A percentile compares a stretch with the other conserved stretches of the same genome.
These are phyloP conservation scores for Ophiostoma triangulosporum DNA, from an alignment of 2,329 filamentous ascomycete genomes.

Conservation along the genomic window DNA sequence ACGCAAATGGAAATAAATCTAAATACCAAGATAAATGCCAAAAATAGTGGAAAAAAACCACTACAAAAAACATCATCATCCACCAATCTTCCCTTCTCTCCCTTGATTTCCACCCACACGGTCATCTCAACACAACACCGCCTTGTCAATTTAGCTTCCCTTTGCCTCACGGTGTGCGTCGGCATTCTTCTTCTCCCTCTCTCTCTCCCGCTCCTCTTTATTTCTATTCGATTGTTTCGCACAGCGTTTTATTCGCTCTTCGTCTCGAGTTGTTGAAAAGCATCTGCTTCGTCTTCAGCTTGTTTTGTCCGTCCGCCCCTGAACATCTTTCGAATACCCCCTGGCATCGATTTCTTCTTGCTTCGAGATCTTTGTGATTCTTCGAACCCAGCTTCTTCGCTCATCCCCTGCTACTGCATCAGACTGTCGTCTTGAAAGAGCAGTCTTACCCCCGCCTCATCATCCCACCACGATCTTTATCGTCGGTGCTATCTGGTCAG, in stretches of 20 bases:
- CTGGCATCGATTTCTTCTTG: background rate
- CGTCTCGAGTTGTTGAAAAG: constrained; percentile 5
- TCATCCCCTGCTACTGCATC: background rate
- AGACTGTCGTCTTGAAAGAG: constrained; percentile 1
- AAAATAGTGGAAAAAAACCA: constrained; percentile 15
- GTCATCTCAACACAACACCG: constrained; percentile 22
- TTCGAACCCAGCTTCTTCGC: background rate
- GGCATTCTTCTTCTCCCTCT: constrained; percentile 19
- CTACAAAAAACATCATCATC: constrained; percentile 15
- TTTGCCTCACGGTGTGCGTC: constrained; percentile 24
- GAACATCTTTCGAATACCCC: background rate
- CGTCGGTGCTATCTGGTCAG: background rate
- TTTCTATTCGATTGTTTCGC: constrained; percentile 1
- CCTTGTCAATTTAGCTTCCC: constrained; percentile 27
- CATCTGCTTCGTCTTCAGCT: background rate
- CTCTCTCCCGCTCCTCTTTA: constrained; percentile 3
- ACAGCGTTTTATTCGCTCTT: background rate
- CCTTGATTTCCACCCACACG: constrained; percentile 15
- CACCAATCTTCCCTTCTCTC: constrained; percentile 10
- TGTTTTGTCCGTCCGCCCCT: background rate
- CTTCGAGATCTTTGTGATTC: background rate
- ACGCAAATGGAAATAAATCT: background rate
- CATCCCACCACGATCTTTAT: background rate
- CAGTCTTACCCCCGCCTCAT: background rate
- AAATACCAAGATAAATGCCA: constrained; percentile 7